Percentiles rank a stretch among this genome's conserved stretches.
These are phyloP conservation scores for Lanmaoa pseudosensibilis DNA, from an alignment of 768 basidiomycete genomes.

Conservation along the genomic window DNA sequence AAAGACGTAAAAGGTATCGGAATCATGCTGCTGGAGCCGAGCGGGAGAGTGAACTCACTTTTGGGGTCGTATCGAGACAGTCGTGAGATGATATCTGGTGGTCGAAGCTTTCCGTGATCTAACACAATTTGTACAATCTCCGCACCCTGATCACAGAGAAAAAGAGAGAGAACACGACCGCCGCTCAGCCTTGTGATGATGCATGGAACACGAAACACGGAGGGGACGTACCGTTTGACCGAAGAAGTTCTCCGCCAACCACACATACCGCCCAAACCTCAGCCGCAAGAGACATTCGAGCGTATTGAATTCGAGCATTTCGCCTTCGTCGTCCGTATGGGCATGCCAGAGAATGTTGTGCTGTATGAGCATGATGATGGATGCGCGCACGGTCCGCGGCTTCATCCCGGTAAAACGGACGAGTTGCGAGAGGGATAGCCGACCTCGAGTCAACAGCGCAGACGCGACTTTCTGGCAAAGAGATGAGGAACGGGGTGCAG, in stretches of 20 bases:
- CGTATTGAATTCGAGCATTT: constrained; percentile 78
- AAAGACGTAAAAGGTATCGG: neutral
- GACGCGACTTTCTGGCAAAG: constrained; percentile 64
- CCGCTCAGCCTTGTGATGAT: neutral
- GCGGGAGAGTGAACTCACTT: constrained; percentile 41
- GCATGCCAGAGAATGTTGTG: constrained; percentile 92
- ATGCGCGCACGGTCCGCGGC: constrained; percentile 64
- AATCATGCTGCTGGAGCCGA: neutral
- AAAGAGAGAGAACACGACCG: no score
- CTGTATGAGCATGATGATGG: constrained; percentile 79
- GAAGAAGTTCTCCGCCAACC: constrained; percentile 67
- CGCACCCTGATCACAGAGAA: constrained; percentile 50
- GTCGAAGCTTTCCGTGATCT: constrained; percentile 83
- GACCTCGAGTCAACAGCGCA: constrained; percentile 76
- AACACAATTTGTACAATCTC: constrained; percentile 75
- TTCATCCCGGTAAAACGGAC: constrained; percentile 68
- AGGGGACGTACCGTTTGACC: constrained; percentile 60
- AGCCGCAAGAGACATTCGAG: constrained; percentile 81
- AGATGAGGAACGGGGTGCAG: neutral
- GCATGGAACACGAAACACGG: neutral
- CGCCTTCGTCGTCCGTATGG: constrained; percentile 65
- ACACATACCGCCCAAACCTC: constrained; percentile 81
- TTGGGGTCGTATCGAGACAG: constrained; percentile 56
- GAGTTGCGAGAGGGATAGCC: constrained; percentile 69
- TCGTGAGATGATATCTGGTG: constrained; percentile 62